Percentiles rank a stretch among this genome's conserved stretches.
phyloP scores from a whole-genome alignment of 805 yeast species.

The Yarrowia bubula region DNA sequence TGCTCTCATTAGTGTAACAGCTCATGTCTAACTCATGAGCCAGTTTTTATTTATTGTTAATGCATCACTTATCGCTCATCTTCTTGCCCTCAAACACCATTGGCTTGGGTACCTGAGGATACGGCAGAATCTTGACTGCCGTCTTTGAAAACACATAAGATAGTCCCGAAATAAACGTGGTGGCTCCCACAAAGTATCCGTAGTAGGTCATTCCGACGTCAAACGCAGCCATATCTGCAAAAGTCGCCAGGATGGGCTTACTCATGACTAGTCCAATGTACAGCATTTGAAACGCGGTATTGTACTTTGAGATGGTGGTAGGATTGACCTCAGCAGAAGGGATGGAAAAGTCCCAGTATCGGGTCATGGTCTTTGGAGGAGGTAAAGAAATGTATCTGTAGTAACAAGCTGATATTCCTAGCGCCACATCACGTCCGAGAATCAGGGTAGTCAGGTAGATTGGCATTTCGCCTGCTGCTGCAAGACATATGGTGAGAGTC shows the following conservation, averaged over 20 bases:
- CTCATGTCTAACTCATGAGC: too few relatives aligned
- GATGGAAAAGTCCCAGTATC: constrained; percentile 75
- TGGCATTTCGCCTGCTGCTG: constrained; percentile 70
- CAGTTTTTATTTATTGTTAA: background rate
- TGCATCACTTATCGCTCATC: background rate
- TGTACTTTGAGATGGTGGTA: constrained; percentile 77
- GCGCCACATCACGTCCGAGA: constrained; percentile 75
- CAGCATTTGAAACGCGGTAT: constrained; percentile 90
- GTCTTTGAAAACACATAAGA: constrained; percentile 69
- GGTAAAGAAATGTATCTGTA: constrained; percentile 73
- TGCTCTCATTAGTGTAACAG: too few relatives aligned
- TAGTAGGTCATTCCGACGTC: constrained; percentile 33
- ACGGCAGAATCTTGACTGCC: constrained; percentile 57
- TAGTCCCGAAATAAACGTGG: constrained; percentile 76
- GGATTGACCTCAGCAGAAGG: constrained; percentile 89
- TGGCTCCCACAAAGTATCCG: constrained; percentile 56
- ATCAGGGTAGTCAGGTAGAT: constrained; percentile 54
- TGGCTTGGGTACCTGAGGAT: constrained; percentile 1
- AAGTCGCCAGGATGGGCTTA: constrained; percentile 49
- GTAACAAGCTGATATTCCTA: constrained; percentile 69
- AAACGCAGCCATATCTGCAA: constrained; percentile 35
- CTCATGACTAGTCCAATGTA: constrained; percentile 68
- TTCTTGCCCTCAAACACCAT: constrained; percentile 24
- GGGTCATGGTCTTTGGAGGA: constrained; percentile 64
- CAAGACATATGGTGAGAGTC: constrained; percentile 73